These are phyloP conservation scores for Arthrobotrys sinensis DNA, from an alignment of 2,329 filamentous ascomycete genomes.

Conservation along the genomic window DNA sequence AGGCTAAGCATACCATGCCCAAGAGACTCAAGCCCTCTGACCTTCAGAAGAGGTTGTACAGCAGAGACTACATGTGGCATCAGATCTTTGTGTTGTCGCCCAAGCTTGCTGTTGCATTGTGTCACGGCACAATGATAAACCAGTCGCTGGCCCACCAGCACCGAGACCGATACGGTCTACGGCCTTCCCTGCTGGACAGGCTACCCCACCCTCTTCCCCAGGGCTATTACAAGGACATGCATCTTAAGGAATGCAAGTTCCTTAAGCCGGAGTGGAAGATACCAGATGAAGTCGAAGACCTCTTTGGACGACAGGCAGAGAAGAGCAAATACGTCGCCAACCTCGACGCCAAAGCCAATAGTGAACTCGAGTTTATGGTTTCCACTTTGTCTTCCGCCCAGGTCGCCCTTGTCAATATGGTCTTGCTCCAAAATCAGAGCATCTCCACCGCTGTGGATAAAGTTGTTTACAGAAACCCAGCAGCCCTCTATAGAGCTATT, in stretches of 20 bases:
- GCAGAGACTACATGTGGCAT: conserved; percentile 65
- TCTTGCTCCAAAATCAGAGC: conserved; percentile 65
- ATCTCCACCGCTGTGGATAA: conserved; percentile 62
- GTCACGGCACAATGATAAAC: conserved; percentile 65
- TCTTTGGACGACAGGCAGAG: conserved; percentile 62
- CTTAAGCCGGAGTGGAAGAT: conserved; percentile 64
- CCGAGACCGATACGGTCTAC: conserved; percentile 64
- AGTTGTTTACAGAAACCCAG: conserved; percentile 63
- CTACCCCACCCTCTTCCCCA: conserved; percentile 64
- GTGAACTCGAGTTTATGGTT: conserved; percentile 64
- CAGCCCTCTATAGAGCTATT: conserved; percentile 63
- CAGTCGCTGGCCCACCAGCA: conserved; percentile 63
- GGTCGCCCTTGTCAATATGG: conserved; percentile 64
- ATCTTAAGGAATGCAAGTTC: conserved; percentile 63
- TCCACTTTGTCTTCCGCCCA: conserved; percentile 63
- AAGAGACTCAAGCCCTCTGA: conserved; percentile 64
- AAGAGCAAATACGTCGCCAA: conserved; percentile 58
- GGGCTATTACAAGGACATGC: conserved; percentile 65
- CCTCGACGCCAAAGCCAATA: conserved; percentile 61
- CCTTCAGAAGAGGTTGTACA: conserved; percentile 64
- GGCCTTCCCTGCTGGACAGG: conserved; percentile 64
- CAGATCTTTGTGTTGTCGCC: conserved; percentile 65
- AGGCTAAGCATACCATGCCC: conserved; percentile 63
- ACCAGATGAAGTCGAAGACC: conserved; percentile 63
- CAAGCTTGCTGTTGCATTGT: conserved; percentile 64